A percentile compares a stretch with the other conserved stretches of the same genome.
Conservation (phyloP, 495 filamentous ascomycete species). For the Neurospora sublineolata region DNA sequence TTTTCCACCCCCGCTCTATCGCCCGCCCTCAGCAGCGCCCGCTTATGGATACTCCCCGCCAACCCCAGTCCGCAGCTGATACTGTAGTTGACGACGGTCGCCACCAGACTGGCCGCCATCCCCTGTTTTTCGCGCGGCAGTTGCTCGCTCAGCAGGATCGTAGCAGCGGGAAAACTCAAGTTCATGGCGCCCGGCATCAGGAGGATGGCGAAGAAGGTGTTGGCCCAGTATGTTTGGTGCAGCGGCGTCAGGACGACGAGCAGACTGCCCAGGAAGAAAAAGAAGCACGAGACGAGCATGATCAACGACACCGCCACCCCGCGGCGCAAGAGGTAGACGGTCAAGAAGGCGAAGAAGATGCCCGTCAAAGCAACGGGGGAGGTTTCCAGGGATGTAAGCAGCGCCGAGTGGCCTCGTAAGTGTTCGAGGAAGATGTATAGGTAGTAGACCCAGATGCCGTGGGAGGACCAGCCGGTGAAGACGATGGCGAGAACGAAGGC, state of each 20-base stretch:
- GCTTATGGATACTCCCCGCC: conserved; percentile 30
- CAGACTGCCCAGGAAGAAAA: conserved; percentile 33
- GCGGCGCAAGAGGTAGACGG: conserved; percentile 32
- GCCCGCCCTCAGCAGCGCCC: background rate
- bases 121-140: conserved; percentile 51
- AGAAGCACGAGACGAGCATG: conserved; percentile 37
- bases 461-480: conserved; percentile 47
- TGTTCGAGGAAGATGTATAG: conserved; percentile 41
- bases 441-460: conserved; percentile 52
- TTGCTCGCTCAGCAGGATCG: conserved; percentile 45
- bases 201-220: conserved; percentile 43
- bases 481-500: conserved; percentile 44
- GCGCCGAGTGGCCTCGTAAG: conserved; percentile 32
- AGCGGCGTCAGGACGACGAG: conserved; percentile 36
- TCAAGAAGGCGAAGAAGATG: conserved; percentile 22
- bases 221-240: conserved; percentile 47
- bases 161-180: conserved; percentile 28
- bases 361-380: conserved; percentile 27
- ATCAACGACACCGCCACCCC: conserved; percentile 28
- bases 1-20: background rate
- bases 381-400: conserved; percentile 25
- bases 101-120: conserved; percentile 32
- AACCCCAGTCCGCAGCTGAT: conserved; percentile 36
- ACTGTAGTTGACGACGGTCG: conserved; percentile 33
- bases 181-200: conserved; percentile 50